A percentile compares a stretch with the other conserved stretches of the same genome.
phyloP scores from a whole-genome alignment of 176 grass and related monocot genomes.

The Chloris gayana region DNA sequence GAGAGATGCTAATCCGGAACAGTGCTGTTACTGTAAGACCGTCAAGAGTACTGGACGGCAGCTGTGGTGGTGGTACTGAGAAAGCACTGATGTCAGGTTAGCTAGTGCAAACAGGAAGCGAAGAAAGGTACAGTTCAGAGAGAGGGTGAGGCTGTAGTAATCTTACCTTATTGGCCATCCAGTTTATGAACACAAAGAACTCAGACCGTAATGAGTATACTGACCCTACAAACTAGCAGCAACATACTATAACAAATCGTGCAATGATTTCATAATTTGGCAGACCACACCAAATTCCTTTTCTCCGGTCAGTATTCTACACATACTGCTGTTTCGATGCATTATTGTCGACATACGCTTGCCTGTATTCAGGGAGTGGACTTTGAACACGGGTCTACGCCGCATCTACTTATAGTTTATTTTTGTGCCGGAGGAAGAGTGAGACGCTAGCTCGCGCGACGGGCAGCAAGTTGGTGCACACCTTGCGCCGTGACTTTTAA shows the following conservation, averaged over 20 bases:
- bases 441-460: neutral
- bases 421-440: neutral
- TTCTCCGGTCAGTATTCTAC: neutral
- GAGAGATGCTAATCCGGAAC: neutral
- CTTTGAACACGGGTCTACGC: conserved; percentile 49
- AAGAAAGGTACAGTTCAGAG: neutral
- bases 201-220: no score
- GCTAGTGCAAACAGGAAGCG: neutral
- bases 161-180: neutral
- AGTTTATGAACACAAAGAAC: neutral
- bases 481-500: conserved; percentile 45
- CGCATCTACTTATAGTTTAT: conserved; percentile 14
- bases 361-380: conserved; percentile 26
- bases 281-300: neutral
- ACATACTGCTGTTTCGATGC: neutral
- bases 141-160: neutral
- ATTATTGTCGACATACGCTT: conserved; percentile 6
- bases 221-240: no score
- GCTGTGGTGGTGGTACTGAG: neutral
- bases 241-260: no score
- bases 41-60: neutral
- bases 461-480: conserved; percentile 35
- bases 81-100: neutral
- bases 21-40: neutral
- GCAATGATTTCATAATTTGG: neutral